phyloP scores from a whole-genome alignment of 352 stramenopile genomes.

The Phytophthora sp. region DNA sequence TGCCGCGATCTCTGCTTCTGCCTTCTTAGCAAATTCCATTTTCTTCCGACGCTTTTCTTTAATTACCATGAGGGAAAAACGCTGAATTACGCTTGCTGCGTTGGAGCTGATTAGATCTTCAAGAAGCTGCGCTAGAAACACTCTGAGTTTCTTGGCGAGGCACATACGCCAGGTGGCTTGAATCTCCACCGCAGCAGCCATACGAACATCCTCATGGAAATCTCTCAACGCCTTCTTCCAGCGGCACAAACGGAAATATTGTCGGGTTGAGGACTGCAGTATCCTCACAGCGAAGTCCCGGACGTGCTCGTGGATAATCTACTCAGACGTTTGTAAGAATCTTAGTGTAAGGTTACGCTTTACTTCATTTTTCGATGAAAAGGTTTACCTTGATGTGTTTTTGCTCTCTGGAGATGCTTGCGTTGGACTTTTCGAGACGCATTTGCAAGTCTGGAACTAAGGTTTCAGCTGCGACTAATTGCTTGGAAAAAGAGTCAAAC shows the following conservation, averaged over 20 bases:
- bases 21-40: constrained; percentile 3
- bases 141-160: constrained; percentile 24
- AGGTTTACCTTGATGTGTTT: constrained; percentile 57
- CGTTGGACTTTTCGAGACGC: constrained; percentile 46
- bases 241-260: constrained; percentile 40
- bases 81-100: constrained; percentile 34
- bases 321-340: background rate
- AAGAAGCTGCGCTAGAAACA: constrained; percentile 36
- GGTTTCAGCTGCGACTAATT: constrained; percentile 57
- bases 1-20: background rate
- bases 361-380: too few relatives aligned
- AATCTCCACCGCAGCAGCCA: constrained; percentile 54
- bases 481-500: constrained; percentile 74
- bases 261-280: constrained; percentile 45
- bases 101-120: constrained; percentile 20
- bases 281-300: constrained; percentile 46
- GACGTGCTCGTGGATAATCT: constrained; percentile 60
- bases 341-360: too few relatives aligned
- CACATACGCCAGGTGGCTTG: constrained; percentile 52
- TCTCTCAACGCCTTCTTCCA: constrained; percentile 50
- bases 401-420: constrained; percentile 51
- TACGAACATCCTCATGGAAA: constrained; percentile 47
- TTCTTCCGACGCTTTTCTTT: constrained; percentile 13
- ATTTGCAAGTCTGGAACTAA: constrained; percentile 52
- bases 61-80: constrained; percentile 39